Percentiles rank a stretch among this genome's conserved stretches.
phyloP scores from a whole-genome alignment of 768 basidiomycete species.

The Cytidiella melzeri region DNA sequence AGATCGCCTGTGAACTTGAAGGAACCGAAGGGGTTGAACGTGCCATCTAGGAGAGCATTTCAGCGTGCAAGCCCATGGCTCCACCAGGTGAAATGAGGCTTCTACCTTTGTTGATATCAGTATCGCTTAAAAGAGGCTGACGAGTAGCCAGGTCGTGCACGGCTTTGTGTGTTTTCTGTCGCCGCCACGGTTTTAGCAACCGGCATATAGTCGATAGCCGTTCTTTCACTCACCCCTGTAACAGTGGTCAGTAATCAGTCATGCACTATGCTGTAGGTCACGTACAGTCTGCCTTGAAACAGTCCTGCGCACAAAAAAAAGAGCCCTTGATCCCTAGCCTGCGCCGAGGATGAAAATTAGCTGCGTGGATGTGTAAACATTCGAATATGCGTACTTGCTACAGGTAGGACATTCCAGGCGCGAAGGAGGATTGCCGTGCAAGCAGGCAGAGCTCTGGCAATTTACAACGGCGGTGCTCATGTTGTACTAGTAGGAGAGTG shows the following conservation, averaged over 20 bases:
- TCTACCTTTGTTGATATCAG: conserved; percentile 25
- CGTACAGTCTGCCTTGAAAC: conserved; percentile 94
- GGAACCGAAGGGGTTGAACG: conserved; percentile 73
- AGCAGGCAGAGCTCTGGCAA: conserved; percentile 69
- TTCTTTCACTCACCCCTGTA: conserved; percentile 28
- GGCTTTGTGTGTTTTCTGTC: conserved; percentile 76
- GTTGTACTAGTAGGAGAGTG: neutral
- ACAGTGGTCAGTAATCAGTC: conserved; percentile 12
- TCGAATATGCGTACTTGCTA: conserved; percentile 58
- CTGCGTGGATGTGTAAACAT: neutral
- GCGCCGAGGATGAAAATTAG: conserved; percentile 11
- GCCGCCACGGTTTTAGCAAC: neutral
- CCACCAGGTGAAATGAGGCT: neutral
- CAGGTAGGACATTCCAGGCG: conserved; percentile 91
- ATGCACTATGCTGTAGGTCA: conserved; percentile 9
- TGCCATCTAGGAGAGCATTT: conserved; percentile 48
- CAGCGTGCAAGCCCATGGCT: neutral
- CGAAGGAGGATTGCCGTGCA: conserved; percentile 80
- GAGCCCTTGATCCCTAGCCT: conserved; percentile 80
- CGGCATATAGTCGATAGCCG: neutral
- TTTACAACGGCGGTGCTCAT: conserved; percentile 37
- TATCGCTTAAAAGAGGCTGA: conserved; percentile 22
- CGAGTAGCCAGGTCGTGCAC: conserved; percentile 57
- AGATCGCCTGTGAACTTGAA: conserved; percentile 76
- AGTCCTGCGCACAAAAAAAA: conserved; percentile 92